Evolutionary conservation across 2,329 filamentous ascomycete species (phyloP), one percentile per base, ranked within the genome.

Genomic region (Paracoccidioides lutzii): DNA sequence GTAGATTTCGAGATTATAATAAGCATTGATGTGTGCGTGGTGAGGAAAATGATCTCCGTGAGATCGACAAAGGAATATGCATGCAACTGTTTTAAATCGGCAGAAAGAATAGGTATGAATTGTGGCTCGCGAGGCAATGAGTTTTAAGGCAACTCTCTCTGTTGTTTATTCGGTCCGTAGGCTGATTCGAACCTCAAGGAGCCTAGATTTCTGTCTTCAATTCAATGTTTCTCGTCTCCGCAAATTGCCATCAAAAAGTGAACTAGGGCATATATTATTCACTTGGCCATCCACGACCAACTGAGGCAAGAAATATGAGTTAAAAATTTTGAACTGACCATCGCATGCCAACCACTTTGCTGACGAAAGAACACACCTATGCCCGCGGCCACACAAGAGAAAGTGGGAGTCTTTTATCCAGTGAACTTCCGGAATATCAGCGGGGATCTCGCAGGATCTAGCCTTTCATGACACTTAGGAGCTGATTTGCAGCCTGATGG

Each of bases 371-470:
- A 15, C 40, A 14, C 32, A 52, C 32, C 22, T 15, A 51, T 37
- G 22, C 22, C 22, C 22, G 22, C 22, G 22, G 22, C 22, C 22
- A 22, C 22, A 22, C 22, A 22, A 22, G 22, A 22, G 22, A n/a
- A n/a, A 22, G n/a, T 38, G 48, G 35, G 10, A 50, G 38, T 50
- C 35, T 50, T 40, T 46, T 43, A 55, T 38, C 30, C 30, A 30
- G 12, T 7, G 53, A 51, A 45, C 40, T 41, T 57, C 43, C 53
- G 52, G 54, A 57, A 53, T 42, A 48, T 35, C 38, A 54, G 45
- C 50, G 53, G 54, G 50, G 55, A 60, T 53, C 54, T 59, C 55
- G 52, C 55, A 58, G 57, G 58, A 55, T 54, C 57, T 57, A 56
- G 58, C 56, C 58, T 54, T 52, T 53, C 38, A 53, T 58, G 56